A percentile compares a stretch with the other conserved stretches of the same genome.
Evolutionary conservation across 2,329 filamentous ascomycete genomes (phyloP).

Genomic region (Coleophoma eucalyptorum): DNA sequence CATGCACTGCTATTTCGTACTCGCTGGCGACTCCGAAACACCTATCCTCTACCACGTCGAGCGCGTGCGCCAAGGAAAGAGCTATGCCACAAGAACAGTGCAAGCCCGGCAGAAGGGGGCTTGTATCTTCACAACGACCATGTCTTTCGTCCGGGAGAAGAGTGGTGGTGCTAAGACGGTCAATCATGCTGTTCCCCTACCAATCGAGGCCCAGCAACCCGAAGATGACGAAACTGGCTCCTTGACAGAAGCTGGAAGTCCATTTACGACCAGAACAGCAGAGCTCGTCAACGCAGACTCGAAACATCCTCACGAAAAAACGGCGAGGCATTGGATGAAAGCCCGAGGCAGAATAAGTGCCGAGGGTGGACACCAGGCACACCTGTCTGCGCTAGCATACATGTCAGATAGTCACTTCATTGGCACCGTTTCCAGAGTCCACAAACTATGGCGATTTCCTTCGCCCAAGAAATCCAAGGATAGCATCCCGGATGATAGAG

Average conservation of each 20-base stretch:
- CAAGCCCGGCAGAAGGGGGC: slow-evolving; percentile 85
- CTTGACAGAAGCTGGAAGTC: slow-evolving; percentile 31
- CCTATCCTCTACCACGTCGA: slow-evolving; percentile 96
- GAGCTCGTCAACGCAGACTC: slow-evolving; percentile 50
- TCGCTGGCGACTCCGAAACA: slow-evolving; percentile 79
- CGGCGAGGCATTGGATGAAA: slow-evolving; percentile 70
- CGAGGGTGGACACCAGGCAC: slow-evolving; percentile 71
- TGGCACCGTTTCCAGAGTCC: slow-evolving; percentile 78
- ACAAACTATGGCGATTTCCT: slow-evolving; percentile 74
- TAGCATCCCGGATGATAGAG: slow-evolving; percentile 34
- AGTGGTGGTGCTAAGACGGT: slow-evolving; percentile 50
- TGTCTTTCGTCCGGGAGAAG: slow-evolving; percentile 75
- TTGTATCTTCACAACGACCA: slow-evolving; percentile 92
- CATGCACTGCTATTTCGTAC: slow-evolving; percentile 99
- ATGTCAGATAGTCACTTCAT: slow-evolving; percentile 93
- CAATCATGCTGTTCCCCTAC: slow-evolving; percentile 62
- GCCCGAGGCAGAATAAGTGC: slow-evolving; percentile 71
- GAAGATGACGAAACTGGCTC: slow-evolving; percentile 38
- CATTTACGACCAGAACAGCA: slow-evolving; percentile 55
- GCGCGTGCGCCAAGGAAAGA: slow-evolving; percentile 83
- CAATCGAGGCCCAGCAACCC: slow-evolving; percentile 35
- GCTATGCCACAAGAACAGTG: slow-evolving; percentile 91
- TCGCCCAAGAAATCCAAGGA: slow-evolving; percentile 30
- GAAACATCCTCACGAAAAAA: slow-evolving; percentile 58
- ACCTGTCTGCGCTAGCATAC: slow-evolving; percentile 86